A percentile compares a stretch with the other conserved stretches of the same genome.
Conservation (phyloP, 192 early-diverging fungal genomes). For the Physocladia obscura region DNA sequence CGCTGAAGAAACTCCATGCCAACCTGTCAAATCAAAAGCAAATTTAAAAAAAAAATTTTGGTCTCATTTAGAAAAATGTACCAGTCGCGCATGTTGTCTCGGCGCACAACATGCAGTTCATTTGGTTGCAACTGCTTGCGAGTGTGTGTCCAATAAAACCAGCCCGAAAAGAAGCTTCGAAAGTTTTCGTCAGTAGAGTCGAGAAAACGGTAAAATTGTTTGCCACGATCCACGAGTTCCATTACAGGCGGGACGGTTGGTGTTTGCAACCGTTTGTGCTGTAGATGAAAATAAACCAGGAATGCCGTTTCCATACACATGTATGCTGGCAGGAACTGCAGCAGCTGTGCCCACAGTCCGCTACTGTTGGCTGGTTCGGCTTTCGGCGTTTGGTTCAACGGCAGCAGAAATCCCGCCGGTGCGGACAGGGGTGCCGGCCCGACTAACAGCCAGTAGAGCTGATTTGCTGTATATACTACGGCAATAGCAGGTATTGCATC, state of each 20-base stretch:
- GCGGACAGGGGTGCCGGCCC: background rate
- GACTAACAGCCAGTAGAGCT: constrained; percentile 13
- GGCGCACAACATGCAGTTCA: constrained; percentile 24
- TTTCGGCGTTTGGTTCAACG: background rate
- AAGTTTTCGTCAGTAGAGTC: constrained; percentile 14
- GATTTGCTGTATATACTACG: background rate
- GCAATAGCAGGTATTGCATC: constrained; percentile 22
- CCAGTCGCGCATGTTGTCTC: constrained; percentile 31
- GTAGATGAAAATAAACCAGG: constrained; percentile 29
- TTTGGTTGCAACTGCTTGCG: constrained; percentile 10
- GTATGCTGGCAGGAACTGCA: constrained; percentile 16
- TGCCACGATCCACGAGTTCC: constrained; percentile 7
- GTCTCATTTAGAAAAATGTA: too few species aligned
- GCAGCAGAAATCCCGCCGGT: background rate
- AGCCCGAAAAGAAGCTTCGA: constrained; percentile 29
- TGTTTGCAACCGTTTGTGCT: constrained; percentile 20
- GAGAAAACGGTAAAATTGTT: constrained; percentile 22
- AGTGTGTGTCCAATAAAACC: constrained; percentile 29
- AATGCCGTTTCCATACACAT: constrained; percentile 21
- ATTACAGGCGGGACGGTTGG: background rate
- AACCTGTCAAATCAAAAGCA: constrained; percentile 9
- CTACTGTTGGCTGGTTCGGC: background rate
- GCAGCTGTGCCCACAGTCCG: background rate
- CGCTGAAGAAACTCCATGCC: constrained; percentile 31
- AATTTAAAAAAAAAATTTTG: background rate